A percentile compares a stretch with the other conserved stretches of the same genome.
phyloP scores from a whole-genome alignment of 192 early-diverging fungal genomes.

The Chytriomyces sp. region DNA sequence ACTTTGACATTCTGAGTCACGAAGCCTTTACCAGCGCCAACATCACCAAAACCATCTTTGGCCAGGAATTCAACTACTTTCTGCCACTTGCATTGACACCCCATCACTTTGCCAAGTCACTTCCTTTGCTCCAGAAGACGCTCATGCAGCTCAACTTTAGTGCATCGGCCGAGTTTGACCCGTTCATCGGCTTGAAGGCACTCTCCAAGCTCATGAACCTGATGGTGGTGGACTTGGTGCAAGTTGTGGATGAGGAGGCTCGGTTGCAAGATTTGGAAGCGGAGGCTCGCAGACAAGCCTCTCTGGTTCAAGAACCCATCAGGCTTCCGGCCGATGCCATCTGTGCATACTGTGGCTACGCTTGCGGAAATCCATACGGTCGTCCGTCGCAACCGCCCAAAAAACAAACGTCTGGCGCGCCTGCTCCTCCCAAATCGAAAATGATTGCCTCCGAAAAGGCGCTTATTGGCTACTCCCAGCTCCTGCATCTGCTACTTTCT shows the following conservation, averaged over 20 bases:
- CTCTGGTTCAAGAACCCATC: no score
- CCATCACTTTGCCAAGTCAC: neutral
- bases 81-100: neutral
- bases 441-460: constrained; percentile 31
- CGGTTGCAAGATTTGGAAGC: neutral
- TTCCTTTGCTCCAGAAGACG: neutral
- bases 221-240: constrained; percentile 36
- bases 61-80: neutral
- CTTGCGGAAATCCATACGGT: no score
- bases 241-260: neutral
- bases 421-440: constrained; percentile 4
- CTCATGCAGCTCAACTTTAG: neutral
- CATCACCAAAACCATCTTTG: neutral
- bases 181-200: neutral
- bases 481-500: constrained; percentile 31
- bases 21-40: neutral
- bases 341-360: no score
- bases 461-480: constrained; percentile 28
- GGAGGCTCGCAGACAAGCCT: neutral
- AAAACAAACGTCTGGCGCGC: no score
- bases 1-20: neutral
- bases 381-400: no score
- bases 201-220: constrained; percentile 28
- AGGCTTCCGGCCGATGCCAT: no score
- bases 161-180: neutral